phyloP scores from a whole-genome alignment of 2,329 filamentous ascomycete species.

The Fusarium albosuccineum region DNA sequence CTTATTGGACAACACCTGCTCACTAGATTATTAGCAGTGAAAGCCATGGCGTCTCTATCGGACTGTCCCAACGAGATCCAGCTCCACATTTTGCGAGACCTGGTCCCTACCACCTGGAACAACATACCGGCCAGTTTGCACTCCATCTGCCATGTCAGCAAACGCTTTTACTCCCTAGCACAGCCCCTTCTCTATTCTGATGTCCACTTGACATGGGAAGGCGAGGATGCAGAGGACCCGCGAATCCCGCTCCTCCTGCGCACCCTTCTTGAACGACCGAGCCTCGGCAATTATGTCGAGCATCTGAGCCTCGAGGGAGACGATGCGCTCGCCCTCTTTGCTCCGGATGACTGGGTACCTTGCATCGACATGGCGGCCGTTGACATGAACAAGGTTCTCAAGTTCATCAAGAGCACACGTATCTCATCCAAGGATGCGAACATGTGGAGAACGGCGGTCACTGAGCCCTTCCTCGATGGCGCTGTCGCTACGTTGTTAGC shows the following conservation, averaged over 20 bases:
- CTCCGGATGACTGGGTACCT: not conserved
- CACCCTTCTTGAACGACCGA: conserved; percentile 2
- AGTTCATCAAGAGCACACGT: not conserved
- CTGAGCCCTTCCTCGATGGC: not conserved
- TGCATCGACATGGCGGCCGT: not conserved
- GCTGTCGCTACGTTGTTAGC: not conserved
- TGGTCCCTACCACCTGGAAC: not conserved
- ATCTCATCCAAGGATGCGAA: not conserved
- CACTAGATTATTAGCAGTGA: not conserved
- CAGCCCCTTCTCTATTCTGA: not conserved
- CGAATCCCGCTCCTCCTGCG: not conserved
- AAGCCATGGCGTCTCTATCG: not conserved
- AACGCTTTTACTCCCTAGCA: not conserved
- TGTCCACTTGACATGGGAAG: not conserved
- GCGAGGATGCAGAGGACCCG: not conserved
- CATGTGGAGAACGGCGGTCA: no score
- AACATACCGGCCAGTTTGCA: not conserved
- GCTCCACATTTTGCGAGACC: not conserved
- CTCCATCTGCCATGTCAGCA: not conserved
- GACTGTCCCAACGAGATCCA: not conserved
- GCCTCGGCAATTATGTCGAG: not conserved
- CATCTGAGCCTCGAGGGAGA: not conserved
- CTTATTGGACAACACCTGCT: not conserved
- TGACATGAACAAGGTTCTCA: not conserved
- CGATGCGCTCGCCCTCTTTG: not conserved